These are phyloP conservation scores for Suillus sp. DNA, from an alignment of 768 basidiomycete genomes.

Conservation along the genomic window DNA sequence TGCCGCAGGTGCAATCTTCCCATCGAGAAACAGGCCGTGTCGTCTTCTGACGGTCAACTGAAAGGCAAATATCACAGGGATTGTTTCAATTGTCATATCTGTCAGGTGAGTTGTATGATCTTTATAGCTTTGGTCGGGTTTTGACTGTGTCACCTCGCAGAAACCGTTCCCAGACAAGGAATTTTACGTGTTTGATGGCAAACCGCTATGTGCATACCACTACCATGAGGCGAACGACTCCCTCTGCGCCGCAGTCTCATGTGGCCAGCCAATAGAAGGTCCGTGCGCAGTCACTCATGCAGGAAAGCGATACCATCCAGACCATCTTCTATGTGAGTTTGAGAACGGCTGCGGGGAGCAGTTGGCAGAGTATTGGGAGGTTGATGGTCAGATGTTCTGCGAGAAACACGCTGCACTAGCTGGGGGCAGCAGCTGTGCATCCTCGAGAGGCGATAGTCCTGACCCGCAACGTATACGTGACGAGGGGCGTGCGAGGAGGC, in stretches of 20 bases:
- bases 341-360: slow-evolving; percentile 53
- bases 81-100: slow-evolving; percentile 87
- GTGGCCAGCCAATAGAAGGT: slow-evolving; percentile 91
- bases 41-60: slow-evolving; percentile 88
- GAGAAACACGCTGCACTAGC: slow-evolving; percentile 65
- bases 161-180: slow-evolving; percentile 89
- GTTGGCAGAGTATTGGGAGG: slow-evolving; percentile 86
- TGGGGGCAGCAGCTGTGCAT: slow-evolving; percentile 26
- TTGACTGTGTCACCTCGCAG: slow-evolving; percentile 36
- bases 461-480: slow-evolving; percentile 24
- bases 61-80: slow-evolving; percentile 94
- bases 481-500: slow-evolving; percentile 63
- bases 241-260: slow-evolving; percentile 75
- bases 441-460: slow-evolving; percentile 22
- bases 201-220: slow-evolving; percentile 89
- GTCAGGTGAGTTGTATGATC: slow-evolving; percentile 52
- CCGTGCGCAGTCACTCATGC: slow-evolving; percentile 87
- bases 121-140: slow-evolving; percentile 3
- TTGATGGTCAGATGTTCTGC: slow-evolving; percentile 83
- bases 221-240: slow-evolving; percentile 93
- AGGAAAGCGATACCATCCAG: slow-evolving; percentile 83
- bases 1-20: slow-evolving; percentile 86
- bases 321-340: slow-evolving; percentile 85
- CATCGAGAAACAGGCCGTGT: slow-evolving; percentile 91
- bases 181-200: slow-evolving; percentile 91